These are phyloP conservation scores for Phytophthora parvispora DNA, from an alignment of 352 stramenopile species.

Conservation along the genomic window DNA sequence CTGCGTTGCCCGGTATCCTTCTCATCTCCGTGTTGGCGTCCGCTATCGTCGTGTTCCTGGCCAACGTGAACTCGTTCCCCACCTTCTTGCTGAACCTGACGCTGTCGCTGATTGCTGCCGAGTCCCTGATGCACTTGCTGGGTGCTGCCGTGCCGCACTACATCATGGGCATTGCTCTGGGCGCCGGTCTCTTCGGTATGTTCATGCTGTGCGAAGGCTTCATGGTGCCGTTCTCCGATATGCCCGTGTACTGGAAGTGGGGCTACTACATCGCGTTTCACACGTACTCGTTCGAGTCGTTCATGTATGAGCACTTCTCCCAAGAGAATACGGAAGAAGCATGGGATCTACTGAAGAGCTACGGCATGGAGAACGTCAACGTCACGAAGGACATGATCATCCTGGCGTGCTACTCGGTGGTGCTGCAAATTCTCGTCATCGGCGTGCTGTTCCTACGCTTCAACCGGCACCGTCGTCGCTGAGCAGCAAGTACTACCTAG, in stretches of 20 bases:
- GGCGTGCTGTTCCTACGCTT: conserved; percentile 49
- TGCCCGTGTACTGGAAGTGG: conserved; percentile 86
- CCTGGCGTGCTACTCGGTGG: conserved; percentile 54
- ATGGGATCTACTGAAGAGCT: conserved; percentile 44
- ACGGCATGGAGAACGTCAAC: conserved; percentile 72
- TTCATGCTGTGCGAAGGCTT: conserved; percentile 93
- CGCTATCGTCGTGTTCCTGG: conserved; percentile 62
- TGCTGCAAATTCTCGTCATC: conserved; percentile 64
- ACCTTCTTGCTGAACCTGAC: conserved; percentile 83
- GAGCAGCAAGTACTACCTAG: too few relatives aligned
- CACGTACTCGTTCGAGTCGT: conserved; percentile 88
- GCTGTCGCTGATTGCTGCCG: conserved; percentile 77
- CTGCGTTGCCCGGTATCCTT: conserved; percentile 75
- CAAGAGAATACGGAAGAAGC: conserved; percentile 27
- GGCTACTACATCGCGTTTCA: conserved; percentile 91
- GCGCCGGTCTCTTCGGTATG: conserved; percentile 85
- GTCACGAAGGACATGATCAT: conserved; percentile 67
- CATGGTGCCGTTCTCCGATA: conserved; percentile 72
- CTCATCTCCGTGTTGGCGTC: conserved; percentile 74
- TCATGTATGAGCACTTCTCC: conserved; percentile 89
- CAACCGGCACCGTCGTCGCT: conserved; percentile 41
- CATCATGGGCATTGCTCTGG: conserved; percentile 89
- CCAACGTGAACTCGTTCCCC: conserved; percentile 67
- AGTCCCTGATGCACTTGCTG: conserved; percentile 87
- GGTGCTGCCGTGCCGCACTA: conserved; percentile 86